Conservation (phyloP, 305 asterid species). For the Solanum aculeatissimum region DNA sequence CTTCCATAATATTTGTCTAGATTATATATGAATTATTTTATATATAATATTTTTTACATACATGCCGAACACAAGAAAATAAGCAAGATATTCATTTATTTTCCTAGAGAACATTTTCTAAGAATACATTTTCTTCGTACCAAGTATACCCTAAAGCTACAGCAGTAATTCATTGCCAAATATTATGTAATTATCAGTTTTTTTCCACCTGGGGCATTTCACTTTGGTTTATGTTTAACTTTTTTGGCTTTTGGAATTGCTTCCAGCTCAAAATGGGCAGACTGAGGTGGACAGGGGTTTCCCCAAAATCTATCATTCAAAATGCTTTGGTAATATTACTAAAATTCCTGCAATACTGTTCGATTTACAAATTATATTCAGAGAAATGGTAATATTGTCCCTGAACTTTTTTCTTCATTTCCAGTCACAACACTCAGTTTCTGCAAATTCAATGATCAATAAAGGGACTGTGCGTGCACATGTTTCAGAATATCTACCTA, state of each 20-base stretch:
- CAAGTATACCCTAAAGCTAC: not conserved
- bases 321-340: constrained; percentile 27
- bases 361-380: not conserved
- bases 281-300: constrained; percentile 19
- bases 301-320: constrained; percentile 21
- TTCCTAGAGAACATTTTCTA: not conserved
- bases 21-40: not conserved
- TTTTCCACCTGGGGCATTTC: not conserved
- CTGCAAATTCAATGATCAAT: constrained; percentile 10
- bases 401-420: not conserved
- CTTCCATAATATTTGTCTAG: not conserved
- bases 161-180: not conserved
- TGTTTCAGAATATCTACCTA: constrained; percentile 15
- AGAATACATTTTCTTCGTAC: not conserved
- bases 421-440: constrained; percentile 14
- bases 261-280: constrained; percentile 8
- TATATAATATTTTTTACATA: not conserved
- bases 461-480: constrained; percentile 9
- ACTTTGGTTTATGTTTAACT: not conserved
- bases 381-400: not conserved
- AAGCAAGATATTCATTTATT: not conserved
- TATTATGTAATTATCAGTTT: not conserved
- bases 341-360: not conserved
- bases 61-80: not conserved
- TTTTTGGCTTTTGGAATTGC: not conserved